phyloP scores from a whole-genome alignment of 306 rosid genomes.

The Potentilla sterilis region DNA sequence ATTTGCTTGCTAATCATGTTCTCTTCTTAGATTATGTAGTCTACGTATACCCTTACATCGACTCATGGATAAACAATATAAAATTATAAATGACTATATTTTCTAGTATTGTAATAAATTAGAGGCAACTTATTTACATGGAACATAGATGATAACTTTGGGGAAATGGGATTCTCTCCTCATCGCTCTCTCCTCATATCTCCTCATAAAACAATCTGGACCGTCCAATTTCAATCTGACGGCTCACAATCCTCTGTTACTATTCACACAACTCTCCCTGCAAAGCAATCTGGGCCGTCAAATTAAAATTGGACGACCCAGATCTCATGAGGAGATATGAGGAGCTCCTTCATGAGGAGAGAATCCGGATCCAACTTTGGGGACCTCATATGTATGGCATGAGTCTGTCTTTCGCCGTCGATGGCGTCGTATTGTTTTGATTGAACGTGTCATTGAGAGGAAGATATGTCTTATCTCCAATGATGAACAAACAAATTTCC shows the following conservation, averaged over 20 bases:
- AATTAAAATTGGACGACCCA: too few relatives aligned
- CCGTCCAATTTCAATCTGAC: too few relatives aligned
- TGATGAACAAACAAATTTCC: neutral
- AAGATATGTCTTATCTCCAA: neutral
- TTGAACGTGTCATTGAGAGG: neutral
- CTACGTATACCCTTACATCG: neutral
- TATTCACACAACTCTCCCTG: too few relatives aligned
- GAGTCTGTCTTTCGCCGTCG: conserved; percentile 10
- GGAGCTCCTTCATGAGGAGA: too few relatives aligned
- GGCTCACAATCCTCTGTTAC: too few relatives aligned
- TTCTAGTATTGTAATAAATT: neutral
- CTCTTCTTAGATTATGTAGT: neutral
- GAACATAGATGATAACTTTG: conserved; percentile 32
- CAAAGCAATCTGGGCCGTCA: too few relatives aligned
- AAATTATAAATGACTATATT: neutral
- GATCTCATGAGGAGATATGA: too few relatives aligned
- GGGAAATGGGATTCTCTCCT: too few relatives aligned
- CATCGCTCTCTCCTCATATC: too few relatives aligned
- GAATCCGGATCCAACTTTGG: too few relatives aligned
- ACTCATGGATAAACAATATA: neutral
- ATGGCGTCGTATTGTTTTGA: conserved; percentile 20
- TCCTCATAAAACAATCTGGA: too few relatives aligned
- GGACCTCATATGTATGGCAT: conserved; percentile 41
- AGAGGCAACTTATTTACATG: neutral
- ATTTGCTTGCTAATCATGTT: too few relatives aligned